Percentiles rank a stretch among this genome's conserved stretches.
Evolutionary conservation across 2,329 filamentous ascomycete species (phyloP).

Genomic region (Macroventuria anomochaeta): DNA sequence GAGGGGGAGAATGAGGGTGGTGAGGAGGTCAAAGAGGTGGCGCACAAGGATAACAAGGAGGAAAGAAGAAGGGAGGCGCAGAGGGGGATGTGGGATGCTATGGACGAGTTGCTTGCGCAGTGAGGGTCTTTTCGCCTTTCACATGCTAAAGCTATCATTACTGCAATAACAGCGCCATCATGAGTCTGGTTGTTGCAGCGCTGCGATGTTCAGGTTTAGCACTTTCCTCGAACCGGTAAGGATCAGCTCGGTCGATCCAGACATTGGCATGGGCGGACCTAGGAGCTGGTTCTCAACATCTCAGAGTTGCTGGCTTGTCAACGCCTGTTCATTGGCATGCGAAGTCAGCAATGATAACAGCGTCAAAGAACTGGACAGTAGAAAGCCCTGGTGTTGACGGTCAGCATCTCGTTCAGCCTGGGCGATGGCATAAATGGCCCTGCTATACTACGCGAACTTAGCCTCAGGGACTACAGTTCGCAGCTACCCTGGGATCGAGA

Average conservation of each 20-base stretch:
- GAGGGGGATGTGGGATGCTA: constrained; percentile 44
- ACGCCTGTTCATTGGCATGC: background rate
- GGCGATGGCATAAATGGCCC: background rate
- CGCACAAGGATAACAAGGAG: constrained; percentile 18
- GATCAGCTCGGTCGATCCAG: background rate
- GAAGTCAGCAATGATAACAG: background rate
- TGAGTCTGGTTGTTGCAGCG: too few species aligned
- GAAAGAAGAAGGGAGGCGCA: constrained; percentile 35
- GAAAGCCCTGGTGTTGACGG: background rate
- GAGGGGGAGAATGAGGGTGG: constrained; percentile 20
- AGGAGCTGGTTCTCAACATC: background rate
- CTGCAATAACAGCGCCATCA: too few species aligned
- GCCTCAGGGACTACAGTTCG: background rate
- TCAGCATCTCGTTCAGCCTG: background rate
- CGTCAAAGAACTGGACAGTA: background rate
- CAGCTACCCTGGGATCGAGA: background rate
- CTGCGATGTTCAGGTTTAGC: too few species aligned
- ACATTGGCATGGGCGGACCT: background rate
- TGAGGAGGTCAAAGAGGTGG: constrained; percentile 27
- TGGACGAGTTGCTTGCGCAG: constrained; percentile 44
- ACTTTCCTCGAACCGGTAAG: too few species aligned
- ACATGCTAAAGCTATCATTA: too few species aligned
- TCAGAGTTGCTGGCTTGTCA: background rate
- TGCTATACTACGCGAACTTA: background rate
- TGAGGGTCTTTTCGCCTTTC: too few species aligned